Evolutionary conservation across 495 filamentous ascomycete genomes (phyloP).

Genomic region (Xylaria scruposa): DNA sequence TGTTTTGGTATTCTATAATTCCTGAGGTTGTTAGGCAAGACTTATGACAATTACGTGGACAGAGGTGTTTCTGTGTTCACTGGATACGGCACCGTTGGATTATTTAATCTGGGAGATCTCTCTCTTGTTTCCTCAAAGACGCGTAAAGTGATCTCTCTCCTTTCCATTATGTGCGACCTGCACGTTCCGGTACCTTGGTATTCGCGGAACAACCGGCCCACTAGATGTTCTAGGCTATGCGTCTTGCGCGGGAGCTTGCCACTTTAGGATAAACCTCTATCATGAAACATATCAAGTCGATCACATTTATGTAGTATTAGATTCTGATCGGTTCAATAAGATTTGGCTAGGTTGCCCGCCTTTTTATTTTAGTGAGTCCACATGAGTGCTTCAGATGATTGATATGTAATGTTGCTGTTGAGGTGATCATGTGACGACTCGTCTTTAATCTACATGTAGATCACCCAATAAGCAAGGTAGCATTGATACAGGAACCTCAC

Average conservation of each 20-base stretch:
- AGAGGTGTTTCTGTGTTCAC: not conserved
- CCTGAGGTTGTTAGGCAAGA: not conserved
- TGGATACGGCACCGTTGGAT: not conserved
- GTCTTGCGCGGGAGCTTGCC: constrained; percentile 2
- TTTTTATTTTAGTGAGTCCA: not conserved
- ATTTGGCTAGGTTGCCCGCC: not conserved
- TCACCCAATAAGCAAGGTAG: not conserved
- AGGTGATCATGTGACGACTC: not conserved
- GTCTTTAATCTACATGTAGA: not conserved
- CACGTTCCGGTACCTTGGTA: too few relatives aligned
- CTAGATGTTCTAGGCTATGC: not conserved
- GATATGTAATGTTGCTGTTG: not conserved
- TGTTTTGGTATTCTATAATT: not conserved
- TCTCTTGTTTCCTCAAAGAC: too few relatives aligned
- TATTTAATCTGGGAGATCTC: too few relatives aligned
- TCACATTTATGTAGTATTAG: not conserved
- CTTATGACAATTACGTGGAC: not conserved
- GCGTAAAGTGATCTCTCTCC: not conserved
- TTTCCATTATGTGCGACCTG: not conserved
- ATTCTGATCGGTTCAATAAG: not conserved
- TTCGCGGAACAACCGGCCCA: not conserved
- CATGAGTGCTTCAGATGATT: not conserved
- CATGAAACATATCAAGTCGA: not conserved
- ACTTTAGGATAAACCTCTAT: not conserved
- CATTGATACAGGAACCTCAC: not conserved